These are phyloP conservation scores for Wickerhamiella azymoides DNA, from an alignment of 805 yeast species.

Conservation along the genomic window DNA sequence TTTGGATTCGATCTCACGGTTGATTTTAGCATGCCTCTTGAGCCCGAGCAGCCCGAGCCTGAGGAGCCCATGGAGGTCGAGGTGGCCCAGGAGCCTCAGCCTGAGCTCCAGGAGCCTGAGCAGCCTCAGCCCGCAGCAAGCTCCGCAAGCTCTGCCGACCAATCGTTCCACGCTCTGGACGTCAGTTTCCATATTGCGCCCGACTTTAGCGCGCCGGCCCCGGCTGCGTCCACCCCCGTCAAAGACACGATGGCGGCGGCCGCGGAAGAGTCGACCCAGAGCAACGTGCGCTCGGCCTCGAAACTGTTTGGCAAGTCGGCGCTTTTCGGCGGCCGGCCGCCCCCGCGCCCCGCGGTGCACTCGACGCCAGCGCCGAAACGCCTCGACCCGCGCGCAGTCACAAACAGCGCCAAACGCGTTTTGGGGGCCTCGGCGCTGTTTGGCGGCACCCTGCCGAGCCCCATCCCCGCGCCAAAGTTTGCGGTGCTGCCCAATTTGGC, in stretches of 20 bases:
- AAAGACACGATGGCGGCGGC: neutral
- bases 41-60: neutral
- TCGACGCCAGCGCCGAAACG: conserved; percentile 3
- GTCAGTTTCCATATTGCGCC: conserved; percentile 6
- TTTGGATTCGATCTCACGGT: conserved; percentile 7
- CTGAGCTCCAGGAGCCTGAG: no score
- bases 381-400: neutral
- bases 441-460: neutral
- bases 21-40: neutral
- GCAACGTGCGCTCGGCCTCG: conserved; percentile 1
- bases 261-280: neutral
- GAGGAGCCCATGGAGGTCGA: neutral
- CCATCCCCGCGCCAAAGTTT: neutral
- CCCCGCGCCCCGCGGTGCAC: neutral
- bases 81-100: neutral
- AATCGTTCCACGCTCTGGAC: neutral
- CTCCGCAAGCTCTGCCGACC: neutral
- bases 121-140: neutral
- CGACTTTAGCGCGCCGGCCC: neutral
- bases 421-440: conserved; percentile 1
- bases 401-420: neutral
- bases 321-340: conserved; percentile 4
- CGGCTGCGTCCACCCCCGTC: neutral
- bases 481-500: neutral
- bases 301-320: conserved; percentile 4